Conservation (phyloP, 2,329 filamentous ascomycete genomes). For the Penicillium thymicola region DNA sequence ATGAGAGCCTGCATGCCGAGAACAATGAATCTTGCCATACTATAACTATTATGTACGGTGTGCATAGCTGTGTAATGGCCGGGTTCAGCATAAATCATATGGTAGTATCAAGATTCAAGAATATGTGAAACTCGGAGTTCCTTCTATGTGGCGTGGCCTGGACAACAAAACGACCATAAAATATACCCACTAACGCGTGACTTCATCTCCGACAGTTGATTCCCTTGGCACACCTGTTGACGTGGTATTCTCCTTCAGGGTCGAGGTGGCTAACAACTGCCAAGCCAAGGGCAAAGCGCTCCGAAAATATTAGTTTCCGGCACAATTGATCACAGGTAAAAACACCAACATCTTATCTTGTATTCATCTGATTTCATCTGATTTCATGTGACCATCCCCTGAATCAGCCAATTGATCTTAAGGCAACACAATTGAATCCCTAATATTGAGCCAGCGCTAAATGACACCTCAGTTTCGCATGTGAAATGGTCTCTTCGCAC, state of each 20-base stretch:
- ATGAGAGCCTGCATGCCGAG: not conserved
- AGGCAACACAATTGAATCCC: not conserved
- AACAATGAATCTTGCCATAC: not conserved
- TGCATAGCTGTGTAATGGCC: not conserved
- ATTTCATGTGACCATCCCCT: not conserved
- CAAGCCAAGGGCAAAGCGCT: conserved; percentile 4
- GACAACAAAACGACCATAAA: not conserved
- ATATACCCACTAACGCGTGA: not conserved
- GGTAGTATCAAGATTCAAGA: not conserved
- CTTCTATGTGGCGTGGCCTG: not conserved
- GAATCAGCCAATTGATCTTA: not conserved
- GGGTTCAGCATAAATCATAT: not conserved
- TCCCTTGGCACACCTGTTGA: not conserved
- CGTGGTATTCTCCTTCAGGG: not conserved
- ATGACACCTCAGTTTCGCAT: not conserved
- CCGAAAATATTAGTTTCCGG: not conserved
- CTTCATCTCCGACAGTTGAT: not conserved
- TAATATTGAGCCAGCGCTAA: not conserved
- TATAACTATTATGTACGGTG: not conserved
- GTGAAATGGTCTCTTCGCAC: not conserved
- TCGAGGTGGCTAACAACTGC: not conserved
- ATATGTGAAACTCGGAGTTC: not conserved
- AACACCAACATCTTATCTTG: too few species aligned
- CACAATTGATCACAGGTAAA: not conserved
- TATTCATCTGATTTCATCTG: not conserved